phyloP scores from a whole-genome alignment of 2,329 filamentous ascomycete genomes.

The Aspergillus tamarii region DNA sequence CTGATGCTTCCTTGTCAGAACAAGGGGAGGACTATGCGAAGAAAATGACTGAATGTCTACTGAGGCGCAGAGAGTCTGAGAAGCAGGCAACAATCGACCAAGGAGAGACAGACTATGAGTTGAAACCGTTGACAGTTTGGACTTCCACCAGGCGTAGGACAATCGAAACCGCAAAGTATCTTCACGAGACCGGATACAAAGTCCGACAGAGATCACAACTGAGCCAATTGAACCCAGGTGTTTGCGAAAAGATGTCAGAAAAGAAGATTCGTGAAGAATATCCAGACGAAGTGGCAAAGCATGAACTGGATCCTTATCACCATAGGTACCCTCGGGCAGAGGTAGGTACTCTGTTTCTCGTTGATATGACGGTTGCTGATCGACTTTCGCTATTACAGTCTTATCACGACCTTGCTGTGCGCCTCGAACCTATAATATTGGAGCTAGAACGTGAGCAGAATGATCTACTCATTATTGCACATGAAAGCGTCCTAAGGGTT shows the following conservation, averaged over 20 bases:
- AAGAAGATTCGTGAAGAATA: slow-evolving; percentile 77
- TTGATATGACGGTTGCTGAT: slow-evolving; percentile 4
- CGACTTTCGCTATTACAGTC: slow-evolving; percentile 60
- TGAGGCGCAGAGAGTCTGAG: slow-evolving; percentile 83
- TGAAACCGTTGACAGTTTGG: slow-evolving; percentile 88
- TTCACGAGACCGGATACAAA: slow-evolving; percentile 79
- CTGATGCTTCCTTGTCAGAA: slow-evolving; percentile 80
- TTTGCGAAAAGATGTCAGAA: slow-evolving; percentile 93
- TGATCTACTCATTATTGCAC: slow-evolving; percentile 96
- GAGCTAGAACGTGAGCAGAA: slow-evolving; percentile 96
- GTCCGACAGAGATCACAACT: slow-evolving; percentile 92
- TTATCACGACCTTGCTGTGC: slow-evolving; percentile 97
- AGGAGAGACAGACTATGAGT: slow-evolving; percentile 67
- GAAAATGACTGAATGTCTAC: slow-evolving; percentile 81
- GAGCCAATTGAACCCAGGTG: slow-evolving; percentile 95
- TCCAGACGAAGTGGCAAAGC: slow-evolving; percentile 88
- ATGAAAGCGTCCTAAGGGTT: slow-evolving; percentile 95
- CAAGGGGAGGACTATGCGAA: slow-evolving; percentile 79
- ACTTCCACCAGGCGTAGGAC: slow-evolving; percentile 89
- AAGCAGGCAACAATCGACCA: slow-evolving; percentile 68
- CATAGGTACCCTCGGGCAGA: slow-evolving; percentile 94
- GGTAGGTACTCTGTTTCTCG: slow-evolving; percentile 52
- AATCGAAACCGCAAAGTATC: slow-evolving; percentile 81
- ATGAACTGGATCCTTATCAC: slow-evolving; percentile 93
- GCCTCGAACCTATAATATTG: slow-evolving; percentile 94